Evolutionary conservation across 1,284 basidiomycete genomes (phyloP), one percentile per base, ranked within the genome.

Genomic region (Puccinia sorghi): DNA sequence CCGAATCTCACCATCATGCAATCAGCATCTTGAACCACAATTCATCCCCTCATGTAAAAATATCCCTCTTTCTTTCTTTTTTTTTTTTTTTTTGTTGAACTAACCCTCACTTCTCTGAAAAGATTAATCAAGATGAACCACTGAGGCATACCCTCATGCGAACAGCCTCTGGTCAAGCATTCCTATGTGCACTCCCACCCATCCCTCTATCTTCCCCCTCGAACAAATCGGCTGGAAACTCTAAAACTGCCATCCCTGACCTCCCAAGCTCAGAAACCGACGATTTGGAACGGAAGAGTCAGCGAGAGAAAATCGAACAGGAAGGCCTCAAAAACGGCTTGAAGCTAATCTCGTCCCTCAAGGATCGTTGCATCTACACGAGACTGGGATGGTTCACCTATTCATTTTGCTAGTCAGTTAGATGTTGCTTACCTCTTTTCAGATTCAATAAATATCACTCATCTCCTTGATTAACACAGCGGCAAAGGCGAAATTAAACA

Each of bases 371-470:
- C 79, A 80, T 87, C 56, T 87, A 86, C 80, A 82, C 82, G 11
- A 84, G 83, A 61, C 84, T 86, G 79, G 84, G 90, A 54, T 97
- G 94, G 94, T 97, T 96, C 86, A 97, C 94, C 57, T 97, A 96
- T 85, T 91, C 92, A 80, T 96, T 96, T 86, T 96, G 94, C 86
- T 75, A 75, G 73, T 75, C 46, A 75, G 59, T 75, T 9, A 61
- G n/a, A n/a, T n/a, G n/a, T n/a, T n/a, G n/a, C n/a, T n/a, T n/a
- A n/a, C n/a, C n/a, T n/a, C n/a, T n/a, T n/a, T n/a, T n/a, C n/a
- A n/a, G n/a, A n/a, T n/a, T n/a, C n/a, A n/a, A n/a, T n/a, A n/a
- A n/a, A n/a, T n/a, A 6, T 46, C 43, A 17, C 32, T 39, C 15
- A 64, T 66, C 20, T 37, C 17, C 13, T 52, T 27, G 5, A 57